Evolutionary conservation across 768 basidiomycete genomes (phyloP), one percentile per base, ranked within the genome.

Genomic region (Naganishia vaughanmartiniae): DNA sequence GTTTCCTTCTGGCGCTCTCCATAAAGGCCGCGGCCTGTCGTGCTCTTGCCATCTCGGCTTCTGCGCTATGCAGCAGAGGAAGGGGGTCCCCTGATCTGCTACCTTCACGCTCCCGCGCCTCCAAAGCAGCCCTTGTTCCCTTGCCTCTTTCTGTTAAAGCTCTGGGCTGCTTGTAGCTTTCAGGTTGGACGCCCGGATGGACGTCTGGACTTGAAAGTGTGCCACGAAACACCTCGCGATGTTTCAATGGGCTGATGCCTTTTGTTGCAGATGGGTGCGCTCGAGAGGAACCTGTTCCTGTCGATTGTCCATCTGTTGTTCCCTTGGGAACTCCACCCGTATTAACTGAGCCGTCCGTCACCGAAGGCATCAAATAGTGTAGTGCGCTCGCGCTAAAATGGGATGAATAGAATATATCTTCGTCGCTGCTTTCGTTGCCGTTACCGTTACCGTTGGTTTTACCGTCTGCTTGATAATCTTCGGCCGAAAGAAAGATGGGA

Each of bases 331-430:
- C 60, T 26, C 60, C 60, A 63, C 60, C 60, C 60, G 60, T 28
- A 42, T 63, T 63, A 63, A 45, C 60, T 42, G 60, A 63, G 60
- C 60, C 60, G 60, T 34, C 34, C 60, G 60, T 63, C 60, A 63
- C 60, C n/a, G 60, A 42, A 42, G 42, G 60, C 60, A 63, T 63
- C 60, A 63, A 63, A 42, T 42, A 42, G 60, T 63, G 39, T 63
- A 63, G 60, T 63, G 60, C 60, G 60, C 60, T 63, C 60, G 60
- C 60, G 42, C 42, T 42, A 63, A 63, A 63, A 63, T 34, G 60
- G 60, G 60, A 5, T 42, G 60, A 63, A 46, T 63, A 63, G 15
- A 42, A 63, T 42, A 63, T 45, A 17, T 63, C 60, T 39, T 63
- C 39, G 42, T 63, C 60, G 42, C 60, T 63, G 42, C 33, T 63